Evolutionary conservation across 108 stramenopile genomes (phyloP).

Genomic region (Cyclotella sp.): DNA sequence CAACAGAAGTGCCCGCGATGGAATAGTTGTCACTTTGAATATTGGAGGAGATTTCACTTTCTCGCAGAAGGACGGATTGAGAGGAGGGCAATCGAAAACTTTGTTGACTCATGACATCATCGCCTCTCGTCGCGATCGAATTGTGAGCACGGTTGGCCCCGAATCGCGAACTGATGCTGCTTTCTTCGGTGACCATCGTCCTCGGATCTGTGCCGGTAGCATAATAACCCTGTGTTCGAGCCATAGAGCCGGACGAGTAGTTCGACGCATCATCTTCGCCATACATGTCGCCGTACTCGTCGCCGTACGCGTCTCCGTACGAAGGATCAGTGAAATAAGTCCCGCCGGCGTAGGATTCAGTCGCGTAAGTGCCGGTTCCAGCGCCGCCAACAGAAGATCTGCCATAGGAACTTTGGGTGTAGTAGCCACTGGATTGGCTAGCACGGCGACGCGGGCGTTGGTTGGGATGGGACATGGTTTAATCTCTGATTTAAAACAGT

Average conservation of each 20-base stretch:
- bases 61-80: background rate
- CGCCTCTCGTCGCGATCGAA: background rate
- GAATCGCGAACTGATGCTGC: background rate
- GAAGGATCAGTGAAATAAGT: background rate
- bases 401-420: no score
- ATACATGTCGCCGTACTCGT: background rate
- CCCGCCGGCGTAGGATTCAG: no score
- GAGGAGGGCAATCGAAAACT: background rate
- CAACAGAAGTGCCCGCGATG: background rate
- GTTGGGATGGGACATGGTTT: no score
- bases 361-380: no score
- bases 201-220: background rate
- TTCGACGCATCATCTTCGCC: background rate
- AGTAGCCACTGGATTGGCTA: no score
- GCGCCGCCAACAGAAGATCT: no score
- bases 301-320: background rate
- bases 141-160: background rate
- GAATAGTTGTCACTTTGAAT: background rate
- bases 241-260: background rate
- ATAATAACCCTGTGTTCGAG: background rate
- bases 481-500: no score
- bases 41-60: background rate
- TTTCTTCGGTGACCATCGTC: background rate
- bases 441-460: no score
- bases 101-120: background rate